Base-by-base conservation (phyloP, 345 rosid species). In the Draba incana region DNA sequence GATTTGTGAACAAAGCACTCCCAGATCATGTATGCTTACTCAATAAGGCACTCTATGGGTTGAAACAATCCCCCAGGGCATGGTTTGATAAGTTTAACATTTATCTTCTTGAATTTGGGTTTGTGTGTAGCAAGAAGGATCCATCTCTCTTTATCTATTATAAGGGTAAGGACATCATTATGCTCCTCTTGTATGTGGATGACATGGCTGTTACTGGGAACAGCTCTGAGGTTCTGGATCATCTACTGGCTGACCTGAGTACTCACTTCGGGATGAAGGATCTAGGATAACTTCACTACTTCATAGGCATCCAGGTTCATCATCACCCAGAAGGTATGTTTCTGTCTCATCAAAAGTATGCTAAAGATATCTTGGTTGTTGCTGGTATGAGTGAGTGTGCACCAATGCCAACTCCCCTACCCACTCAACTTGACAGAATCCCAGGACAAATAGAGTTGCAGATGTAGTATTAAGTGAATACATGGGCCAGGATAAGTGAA, bases 1-100 rank as follows among this genome's bases (percentile, higher is more conserved):
- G 25, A 0, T 46, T 46, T 1, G 4, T 46, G 0, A 25, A 46
- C 0, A 8, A 46, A 8, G 11, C 5, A 0, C 3, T 4, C 0
- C 51, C 25, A 7, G 25, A 16, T 0, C 2, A 46, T 16, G 51
- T 48, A 0, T 43, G 56, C 0, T 60, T 48, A 48, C 71, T 6
- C 10, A 16, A 2, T 15, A 54, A 54, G 0, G 24, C 31, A 0
- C 1, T 50, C 0, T 46, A 46, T 3, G 51, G 51, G 0, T 3
- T 46, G 0, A 46, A 46, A 16, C 51, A 46, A 1, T 7, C 51
- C 0, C 51, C 12, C 0, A 8, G 51, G 1, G 25, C 51, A 0
- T 46, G 51, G 51, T 46, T 46, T 8, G 50, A 15, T 0, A 46
- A 46, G 2, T 46, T 46, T 0, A 16, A 24, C 0, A 15, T 0